Base-by-base conservation (phyloP, 2,329 filamentous ascomycete species). In the Botryosphaeria agaves region DNA sequence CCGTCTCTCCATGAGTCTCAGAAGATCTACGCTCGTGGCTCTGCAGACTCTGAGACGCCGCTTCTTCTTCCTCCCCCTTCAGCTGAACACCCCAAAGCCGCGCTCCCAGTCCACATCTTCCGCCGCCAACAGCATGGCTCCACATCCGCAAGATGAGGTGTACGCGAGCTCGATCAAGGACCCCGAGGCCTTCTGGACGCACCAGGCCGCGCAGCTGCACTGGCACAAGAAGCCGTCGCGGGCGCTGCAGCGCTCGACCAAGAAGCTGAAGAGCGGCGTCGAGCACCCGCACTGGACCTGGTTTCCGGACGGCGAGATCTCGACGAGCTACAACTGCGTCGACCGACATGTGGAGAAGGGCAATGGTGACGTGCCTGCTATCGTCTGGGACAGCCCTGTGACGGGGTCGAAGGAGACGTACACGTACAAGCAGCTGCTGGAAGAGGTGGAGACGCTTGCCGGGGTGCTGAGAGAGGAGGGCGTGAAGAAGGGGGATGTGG, bases 281-380 rank as follows among this genome's bases (percentile, higher is more conserved):
- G 59, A 61, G 11, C 75, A 92, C 47, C 65, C 72, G 25, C 73
- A 78, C 46, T 94, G 85, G 84, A 69, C 72, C 38, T 95, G 87
- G 87, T 94, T 92, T 42, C 71, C 80, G 0, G 81, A 73, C 38
- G 87, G 85, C 37, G 74, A 89, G 57, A 80, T 95, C 41, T 89
- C 79, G 23, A 93, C 83, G 0, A 83, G 79, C 41, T 92, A 83
- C 61, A 95, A 94, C 51, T 91, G 83, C 48, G 61, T 94, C 9
- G 84, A 93, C 53, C 67, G 85, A 9, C 85, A 94, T 54, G 83
- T 94, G n/a, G 57, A 69, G 20, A 71, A 69, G 5, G 82, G 85
- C n/a, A 62, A 75, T 39, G 84, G 84, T 9, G 64, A 76, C 27
- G 58, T 66, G 29, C 64, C 75, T 1, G 87, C 85, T 14, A 78